phyloP scores from a whole-genome alignment of 1,284 basidiomycete species.

The Meira nashicola region DNA sequence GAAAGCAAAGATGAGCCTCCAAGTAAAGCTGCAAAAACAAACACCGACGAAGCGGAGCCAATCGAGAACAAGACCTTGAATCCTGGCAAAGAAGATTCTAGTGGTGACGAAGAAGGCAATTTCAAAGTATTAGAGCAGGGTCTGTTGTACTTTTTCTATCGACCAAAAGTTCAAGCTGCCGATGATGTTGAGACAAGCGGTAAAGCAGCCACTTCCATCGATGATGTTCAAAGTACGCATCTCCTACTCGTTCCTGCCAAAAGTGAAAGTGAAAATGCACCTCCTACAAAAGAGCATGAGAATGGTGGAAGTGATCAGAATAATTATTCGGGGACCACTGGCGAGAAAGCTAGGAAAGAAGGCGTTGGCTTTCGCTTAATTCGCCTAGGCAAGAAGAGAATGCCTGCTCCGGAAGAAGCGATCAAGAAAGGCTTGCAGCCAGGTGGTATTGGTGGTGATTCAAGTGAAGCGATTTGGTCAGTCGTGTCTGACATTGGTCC shows the following conservation, averaged over 20 bases:
- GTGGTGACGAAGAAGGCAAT: constrained; percentile 6
- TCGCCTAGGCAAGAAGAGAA: constrained; percentile 32
- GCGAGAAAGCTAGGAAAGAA: constrained; percentile 20
- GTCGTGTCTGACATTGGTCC: constrained; percentile 28
- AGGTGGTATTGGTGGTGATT: constrained; percentile 33
- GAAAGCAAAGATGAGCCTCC: too few species aligned
- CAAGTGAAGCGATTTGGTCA: constrained; percentile 37
- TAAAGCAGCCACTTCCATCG: constrained; percentile 20
- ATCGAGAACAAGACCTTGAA: not conserved
- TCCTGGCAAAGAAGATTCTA: constrained; percentile 4
- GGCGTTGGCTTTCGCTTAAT: constrained; percentile 28
- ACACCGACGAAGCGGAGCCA: not conserved
- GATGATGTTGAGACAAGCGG: constrained; percentile 20
- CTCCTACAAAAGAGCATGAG: constrained; percentile 1
- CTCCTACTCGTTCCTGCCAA: constrained; percentile 13
- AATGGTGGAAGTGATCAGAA: constrained; percentile 6
- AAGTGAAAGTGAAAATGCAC: constrained; percentile 1
- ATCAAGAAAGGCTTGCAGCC: constrained; percentile 26
- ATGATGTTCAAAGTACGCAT: constrained; percentile 31
- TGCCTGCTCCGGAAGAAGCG: constrained; percentile 32
- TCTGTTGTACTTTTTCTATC: constrained; percentile 34
- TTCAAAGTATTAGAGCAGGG: constrained; percentile 16
- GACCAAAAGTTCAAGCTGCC: constrained; percentile 30
- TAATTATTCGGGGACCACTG: constrained; percentile 8
- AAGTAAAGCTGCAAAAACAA: too few species aligned